Conservation (phyloP, 257 asterid genomes). For the Scutellaria baicalensis region DNA sequence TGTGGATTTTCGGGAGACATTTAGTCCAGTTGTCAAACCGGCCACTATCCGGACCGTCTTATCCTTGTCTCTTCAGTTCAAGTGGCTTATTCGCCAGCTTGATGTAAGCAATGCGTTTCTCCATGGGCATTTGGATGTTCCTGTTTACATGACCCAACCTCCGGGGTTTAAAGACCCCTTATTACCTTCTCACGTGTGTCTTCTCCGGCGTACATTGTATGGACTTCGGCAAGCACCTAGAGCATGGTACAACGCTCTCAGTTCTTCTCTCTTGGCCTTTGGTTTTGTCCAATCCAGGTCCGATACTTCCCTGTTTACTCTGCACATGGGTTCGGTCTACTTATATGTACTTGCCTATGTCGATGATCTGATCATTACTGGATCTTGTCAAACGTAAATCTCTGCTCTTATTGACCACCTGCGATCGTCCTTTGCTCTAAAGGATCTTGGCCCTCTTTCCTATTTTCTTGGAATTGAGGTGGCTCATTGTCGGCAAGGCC, state of each 20-base stretch:
- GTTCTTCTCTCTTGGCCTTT: neutral
- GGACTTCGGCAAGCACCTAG: neutral
- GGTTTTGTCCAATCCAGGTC: no score
- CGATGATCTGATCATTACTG: neutral
- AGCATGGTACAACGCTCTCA: neutral
- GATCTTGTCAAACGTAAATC: no score
- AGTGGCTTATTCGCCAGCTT: neutral
- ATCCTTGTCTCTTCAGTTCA: no score
- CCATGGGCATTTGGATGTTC: neutral
- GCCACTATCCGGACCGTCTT: no score
- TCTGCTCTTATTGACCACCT: no score
- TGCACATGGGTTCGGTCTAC: neutral
- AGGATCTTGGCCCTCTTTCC: no score
- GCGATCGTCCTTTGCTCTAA: no score
- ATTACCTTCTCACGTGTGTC: neutral
- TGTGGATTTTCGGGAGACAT: no score
- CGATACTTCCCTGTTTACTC: neutral
- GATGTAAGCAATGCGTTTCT: neutral
- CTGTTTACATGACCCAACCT: neutral
- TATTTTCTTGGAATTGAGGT: no score
- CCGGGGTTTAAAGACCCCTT: neutral
- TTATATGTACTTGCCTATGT: neutral
- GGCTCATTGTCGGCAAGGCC: no score
- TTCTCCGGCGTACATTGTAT: no score
- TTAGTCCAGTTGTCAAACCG: no score